A percentile compares a stretch with the other conserved stretches of the same genome.
Conservation (phyloP, 768 basidiomycete species). For the Termitomyces sp. region DNA sequence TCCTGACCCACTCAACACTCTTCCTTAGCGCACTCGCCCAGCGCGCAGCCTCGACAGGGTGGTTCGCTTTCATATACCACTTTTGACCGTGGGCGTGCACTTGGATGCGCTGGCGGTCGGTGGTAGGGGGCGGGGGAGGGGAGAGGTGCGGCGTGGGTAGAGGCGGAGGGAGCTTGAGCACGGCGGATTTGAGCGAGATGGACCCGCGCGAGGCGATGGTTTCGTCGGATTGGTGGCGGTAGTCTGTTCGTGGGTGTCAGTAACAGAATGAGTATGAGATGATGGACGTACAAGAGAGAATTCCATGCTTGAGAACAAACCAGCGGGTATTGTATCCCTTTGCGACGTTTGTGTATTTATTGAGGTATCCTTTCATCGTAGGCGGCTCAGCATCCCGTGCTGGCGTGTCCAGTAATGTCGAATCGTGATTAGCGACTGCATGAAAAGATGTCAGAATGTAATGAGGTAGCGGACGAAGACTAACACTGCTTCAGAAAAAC, state of each 20-base stretch:
- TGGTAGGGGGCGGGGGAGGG: background rate
- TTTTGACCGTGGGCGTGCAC: slow-evolving; percentile 67
- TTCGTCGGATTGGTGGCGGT: slow-evolving; percentile 89
- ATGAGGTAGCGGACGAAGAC: slow-evolving; percentile 20
- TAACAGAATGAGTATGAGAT: background rate
- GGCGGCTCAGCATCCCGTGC: slow-evolving; percentile 45
- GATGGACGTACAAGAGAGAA: slow-evolving; percentile 69
- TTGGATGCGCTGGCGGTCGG: slow-evolving; percentile 78
- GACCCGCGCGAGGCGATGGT: slow-evolving; percentile 80
- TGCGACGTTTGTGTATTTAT: slow-evolving; percentile 92
- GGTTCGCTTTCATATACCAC: slow-evolving; percentile 83
- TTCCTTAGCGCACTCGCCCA: slow-evolving; percentile 78
- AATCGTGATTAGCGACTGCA: slow-evolving; percentile 77
- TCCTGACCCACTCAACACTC: slow-evolving; percentile 69
- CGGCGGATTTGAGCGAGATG: slow-evolving; percentile 81
- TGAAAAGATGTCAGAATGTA: background rate
- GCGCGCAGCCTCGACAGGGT: slow-evolving; percentile 84
- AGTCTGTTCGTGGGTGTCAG: slow-evolving; percentile 45
- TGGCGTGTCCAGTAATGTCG: slow-evolving; percentile 49
- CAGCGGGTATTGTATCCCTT: slow-evolving; percentile 87
- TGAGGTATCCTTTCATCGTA: slow-evolving; percentile 70
- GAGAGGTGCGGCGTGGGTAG: background rate
- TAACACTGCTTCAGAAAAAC: slow-evolving; percentile 82
- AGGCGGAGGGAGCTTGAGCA: slow-evolving; percentile 43
- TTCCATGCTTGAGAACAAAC: slow-evolving; percentile 87